Conservation (phyloP, 257 asterid genomes). For the Solanum sitiens region DNA sequence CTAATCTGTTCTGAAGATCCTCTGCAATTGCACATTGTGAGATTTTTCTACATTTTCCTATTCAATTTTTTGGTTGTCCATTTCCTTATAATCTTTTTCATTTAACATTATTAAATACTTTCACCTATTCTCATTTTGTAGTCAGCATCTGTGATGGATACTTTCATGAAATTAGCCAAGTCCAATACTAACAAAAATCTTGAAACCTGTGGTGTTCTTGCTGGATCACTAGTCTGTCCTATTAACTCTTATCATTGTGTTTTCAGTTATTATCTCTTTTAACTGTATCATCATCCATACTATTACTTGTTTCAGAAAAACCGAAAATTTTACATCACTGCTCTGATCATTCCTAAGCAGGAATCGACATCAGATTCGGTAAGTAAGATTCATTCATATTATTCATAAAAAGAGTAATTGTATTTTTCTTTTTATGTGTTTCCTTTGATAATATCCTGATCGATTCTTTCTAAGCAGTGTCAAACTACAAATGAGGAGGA, state of each 20-base stretch:
- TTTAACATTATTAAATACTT: neutral
- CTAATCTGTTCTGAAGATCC: conserved; percentile 68
- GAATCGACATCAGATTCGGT: conserved; percentile 98
- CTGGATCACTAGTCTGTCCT: conserved; percentile 81
- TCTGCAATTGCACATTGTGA: conserved; percentile 82
- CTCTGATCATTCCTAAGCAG: conserved; percentile 95
- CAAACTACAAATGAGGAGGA: conserved; percentile 95
- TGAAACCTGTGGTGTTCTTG: conserved; percentile 95
- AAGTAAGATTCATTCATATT: conserved; percentile 11
- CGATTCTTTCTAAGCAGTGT: conserved; percentile 45
- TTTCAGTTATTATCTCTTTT: conserved; percentile 2
- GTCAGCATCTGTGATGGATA: conserved; percentile 83
- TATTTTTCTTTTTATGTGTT: neutral
- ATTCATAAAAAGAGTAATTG: neutral
- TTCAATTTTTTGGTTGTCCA: neutral
- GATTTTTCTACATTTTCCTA: conserved; percentile 6
- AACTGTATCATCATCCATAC: neutral
- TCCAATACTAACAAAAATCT: conserved; percentile 74
- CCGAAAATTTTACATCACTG: conserved; percentile 67
- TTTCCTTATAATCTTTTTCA: neutral
- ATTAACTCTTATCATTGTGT: neutral
- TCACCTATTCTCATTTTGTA: conserved; percentile 18
- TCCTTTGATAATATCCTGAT: conserved; percentile 1
- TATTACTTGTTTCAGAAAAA: conserved; percentile 51
- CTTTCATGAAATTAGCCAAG: conserved; percentile 87